Evolutionary conservation across 768 basidiomycete genomes (phyloP).

Genomic region (Tephrocybe sp.): DNA sequence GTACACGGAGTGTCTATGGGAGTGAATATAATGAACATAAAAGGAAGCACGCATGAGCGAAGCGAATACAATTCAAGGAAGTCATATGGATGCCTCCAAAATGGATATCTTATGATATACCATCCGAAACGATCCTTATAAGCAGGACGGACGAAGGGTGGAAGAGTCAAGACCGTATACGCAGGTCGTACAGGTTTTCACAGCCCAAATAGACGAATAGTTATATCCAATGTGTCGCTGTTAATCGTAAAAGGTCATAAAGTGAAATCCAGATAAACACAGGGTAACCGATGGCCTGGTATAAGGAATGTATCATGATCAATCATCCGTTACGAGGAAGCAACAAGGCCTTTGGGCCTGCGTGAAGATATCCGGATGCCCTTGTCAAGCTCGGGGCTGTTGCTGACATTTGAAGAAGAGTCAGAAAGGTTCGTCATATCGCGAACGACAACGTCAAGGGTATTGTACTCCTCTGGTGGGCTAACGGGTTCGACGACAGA

Average conservation of each 20-base stretch:
- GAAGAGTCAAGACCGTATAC: no score
- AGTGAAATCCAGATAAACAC: background rate
- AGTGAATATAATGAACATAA: no score
- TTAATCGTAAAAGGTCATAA: slow-evolving; percentile 3
- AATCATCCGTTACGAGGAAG: background rate
- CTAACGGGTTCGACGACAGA: slow-evolving; percentile 59
- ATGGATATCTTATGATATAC: no score
- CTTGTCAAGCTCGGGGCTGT: slow-evolving; percentile 18
- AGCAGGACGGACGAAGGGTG: no score
- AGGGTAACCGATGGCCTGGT: background rate
- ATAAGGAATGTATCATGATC: background rate
- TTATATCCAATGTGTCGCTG: background rate
- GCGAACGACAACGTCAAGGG: slow-evolving; percentile 22
- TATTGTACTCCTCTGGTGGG: slow-evolving; percentile 41
- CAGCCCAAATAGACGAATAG: no score
- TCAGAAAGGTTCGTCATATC: slow-evolving; percentile 31
- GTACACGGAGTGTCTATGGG: no score
- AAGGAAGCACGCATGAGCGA: no score
- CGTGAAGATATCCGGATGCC: slow-evolving; percentile 5
- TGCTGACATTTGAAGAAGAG: slow-evolving; percentile 13
- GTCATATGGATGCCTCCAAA: no score
- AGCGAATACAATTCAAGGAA: no score
- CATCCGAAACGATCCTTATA: no score
- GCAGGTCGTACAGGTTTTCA: no score
- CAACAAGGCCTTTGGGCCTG: background rate